phyloP scores from a whole-genome alignment of 495 filamentous ascomycete species.

The Annulohypoxylon maeteangense region DNA sequence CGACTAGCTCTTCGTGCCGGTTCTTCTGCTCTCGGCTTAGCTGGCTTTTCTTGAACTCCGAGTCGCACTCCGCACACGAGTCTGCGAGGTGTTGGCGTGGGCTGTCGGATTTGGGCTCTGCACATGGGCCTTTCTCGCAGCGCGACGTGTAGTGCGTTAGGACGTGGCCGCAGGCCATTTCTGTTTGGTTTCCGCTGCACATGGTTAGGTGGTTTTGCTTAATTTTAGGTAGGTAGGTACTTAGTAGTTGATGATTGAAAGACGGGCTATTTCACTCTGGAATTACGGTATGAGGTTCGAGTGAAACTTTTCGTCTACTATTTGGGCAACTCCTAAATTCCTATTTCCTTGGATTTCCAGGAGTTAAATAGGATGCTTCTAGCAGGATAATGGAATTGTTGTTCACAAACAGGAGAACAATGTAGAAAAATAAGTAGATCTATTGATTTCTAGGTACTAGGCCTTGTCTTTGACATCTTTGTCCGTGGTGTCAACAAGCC shows the following conservation, averaged over 20 bases:
- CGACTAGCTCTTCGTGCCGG: slow-evolving; percentile 7
- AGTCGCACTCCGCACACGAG: slow-evolving; percentile 45
- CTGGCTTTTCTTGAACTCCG: slow-evolving; percentile 17
- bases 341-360: background rate
- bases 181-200: slow-evolving; percentile 37
- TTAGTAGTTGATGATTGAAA: no score
- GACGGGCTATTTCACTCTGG: background rate
- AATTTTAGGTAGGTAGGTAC: background rate
- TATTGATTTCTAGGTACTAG: background rate
- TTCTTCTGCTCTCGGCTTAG: slow-evolving; percentile 19
- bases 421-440: background rate
- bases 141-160: slow-evolving; percentile 32
- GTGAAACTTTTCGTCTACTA: background rate
- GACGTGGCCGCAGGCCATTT: slow-evolving; percentile 40
- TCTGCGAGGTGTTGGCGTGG: slow-evolving; percentile 32
- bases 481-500: background rate
- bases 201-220: slow-evolving; percentile 18
- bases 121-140: slow-evolving; percentile 34
- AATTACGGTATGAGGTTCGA: background rate
- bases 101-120: background rate
- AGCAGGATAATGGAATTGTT: background rate
- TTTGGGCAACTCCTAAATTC: background rate
- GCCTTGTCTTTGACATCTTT: background rate
- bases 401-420: background rate
- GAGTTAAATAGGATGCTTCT: slow-evolving; percentile 10